These are phyloP conservation scores for Neocallimastix lanati DNA, from an alignment of 192 early-diverging fungal species.

Conservation along the genomic window DNA sequence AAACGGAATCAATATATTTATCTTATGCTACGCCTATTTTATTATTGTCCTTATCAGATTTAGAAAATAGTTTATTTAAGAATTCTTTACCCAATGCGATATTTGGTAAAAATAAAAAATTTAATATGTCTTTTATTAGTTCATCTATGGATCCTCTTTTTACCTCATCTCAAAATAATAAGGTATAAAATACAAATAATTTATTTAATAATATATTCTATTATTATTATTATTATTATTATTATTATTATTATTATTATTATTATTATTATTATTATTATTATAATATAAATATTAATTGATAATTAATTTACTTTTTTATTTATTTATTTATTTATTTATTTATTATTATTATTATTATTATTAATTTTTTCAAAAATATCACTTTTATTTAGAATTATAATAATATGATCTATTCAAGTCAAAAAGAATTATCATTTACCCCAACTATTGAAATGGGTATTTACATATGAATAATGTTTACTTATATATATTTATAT, in stretches of 20 bases:
- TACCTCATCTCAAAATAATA: slow-evolving; percentile 22
- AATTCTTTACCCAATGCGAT: slow-evolving; percentile 42
- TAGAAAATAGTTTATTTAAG: slow-evolving; percentile 37
- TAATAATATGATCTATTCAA: neutral
- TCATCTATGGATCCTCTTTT: slow-evolving; percentile 43
- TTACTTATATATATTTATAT: no score
- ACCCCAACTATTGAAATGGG: neutral
- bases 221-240: neutral
- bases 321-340: no score
- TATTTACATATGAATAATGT: no score
- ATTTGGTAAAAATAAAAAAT: slow-evolving; percentile 36
- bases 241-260: no score
- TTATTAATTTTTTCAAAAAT: no score
- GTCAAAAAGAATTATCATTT: neutral
- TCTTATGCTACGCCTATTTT: slow-evolving; percentile 36
- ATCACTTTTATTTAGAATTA: no score
- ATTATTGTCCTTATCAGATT: slow-evolving; percentile 34
- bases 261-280: no score
- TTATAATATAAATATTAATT: no score
- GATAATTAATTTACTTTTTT: neutral
- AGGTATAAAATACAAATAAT: slow-evolving; percentile 2
- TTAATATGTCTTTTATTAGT: slow-evolving; percentile 37
- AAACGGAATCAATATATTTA: slow-evolving; percentile 42
- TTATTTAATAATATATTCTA: no score
- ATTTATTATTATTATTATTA: no score